Base-by-base conservation (phyloP, 169 alveolate species). In the Toxoplasma gondii region DNA sequence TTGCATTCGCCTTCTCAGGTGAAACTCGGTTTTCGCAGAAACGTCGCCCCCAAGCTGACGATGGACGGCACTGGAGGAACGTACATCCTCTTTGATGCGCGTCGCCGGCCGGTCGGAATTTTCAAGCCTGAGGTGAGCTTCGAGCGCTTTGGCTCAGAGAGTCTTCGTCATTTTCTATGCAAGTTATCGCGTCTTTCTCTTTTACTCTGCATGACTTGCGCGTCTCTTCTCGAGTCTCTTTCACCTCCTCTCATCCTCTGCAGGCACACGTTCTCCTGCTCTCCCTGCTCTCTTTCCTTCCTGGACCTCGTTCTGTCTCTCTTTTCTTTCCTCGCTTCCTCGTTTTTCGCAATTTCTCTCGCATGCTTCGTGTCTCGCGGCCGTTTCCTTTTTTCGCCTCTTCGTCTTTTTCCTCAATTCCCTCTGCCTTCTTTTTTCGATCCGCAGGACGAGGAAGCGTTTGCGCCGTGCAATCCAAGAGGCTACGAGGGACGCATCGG, bases 51-150 rank as follows among this genome's bases (percentile, higher is more conserved):
- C 1, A 98, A 98, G 96, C 98, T 99, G 93, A 98, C 99, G 64
- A 98, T 98, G 96, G 99, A 98, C 93, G 99, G 99, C 17, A 99
- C 99, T 24, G 99, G 99, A 36, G 99, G 99, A 29, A 98, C 99
- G 31, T 99, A 99, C 95, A 95, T 98, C 81, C 95, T 99, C 97
- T 98, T 98, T 95, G 97, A 98, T 95, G 97, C 97, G 74, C 96
- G 96, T 78, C 98, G 98, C 92, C 97, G 97, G 84, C 98, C 97
- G 5, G 97, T 98, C 58, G 99, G 99, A 5, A 98, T 99, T 91
- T 99, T 99, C 96, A 99, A 99, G 93, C 99, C 99, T 0, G 95
- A 92, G 95, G 95, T 92, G 67, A 88, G 93, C 69, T 34, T 7
- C 49, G 4, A 49, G 58, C n/a, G n/a, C n/a, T n/a, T n/a, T n/a